Evolutionary conservation across 2,329 filamentous ascomycete species (phyloP).

Genomic region (Cladorrhinum sp.): DNA sequence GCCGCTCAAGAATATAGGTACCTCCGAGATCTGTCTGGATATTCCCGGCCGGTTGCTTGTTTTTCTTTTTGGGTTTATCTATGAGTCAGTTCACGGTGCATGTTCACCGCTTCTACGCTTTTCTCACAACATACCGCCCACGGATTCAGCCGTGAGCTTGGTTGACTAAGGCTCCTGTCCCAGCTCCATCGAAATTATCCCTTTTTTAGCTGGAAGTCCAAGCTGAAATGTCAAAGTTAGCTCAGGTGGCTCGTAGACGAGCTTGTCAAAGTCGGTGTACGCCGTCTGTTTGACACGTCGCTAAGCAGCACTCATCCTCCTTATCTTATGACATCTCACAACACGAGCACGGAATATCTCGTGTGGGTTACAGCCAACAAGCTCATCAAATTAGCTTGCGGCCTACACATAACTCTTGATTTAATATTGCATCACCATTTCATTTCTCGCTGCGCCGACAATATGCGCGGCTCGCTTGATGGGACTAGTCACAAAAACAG

Average conservation of each 20-base stretch:
- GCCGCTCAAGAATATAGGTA: neutral
- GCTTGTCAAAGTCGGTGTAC: no score
- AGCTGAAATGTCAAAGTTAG: neutral
- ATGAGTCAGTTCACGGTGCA: neutral
- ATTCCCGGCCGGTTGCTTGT: neutral
- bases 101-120: constrained; percentile 2
- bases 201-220: neutral
- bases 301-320: neutral
- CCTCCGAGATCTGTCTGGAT: constrained; percentile 4
- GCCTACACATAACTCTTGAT: no score
- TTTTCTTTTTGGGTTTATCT: constrained; percentile 1
- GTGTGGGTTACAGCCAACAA: neutral
- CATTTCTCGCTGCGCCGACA: neutral
- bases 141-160: constrained; percentile 4
- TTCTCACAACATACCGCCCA: neutral
- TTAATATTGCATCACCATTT: neutral
- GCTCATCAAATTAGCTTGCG: neutral
- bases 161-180: neutral
- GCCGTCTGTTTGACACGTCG: neutral
- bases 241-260: no score
- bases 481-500: neutral
- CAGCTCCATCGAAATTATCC: neutral
- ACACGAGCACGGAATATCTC: neutral
- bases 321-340: neutral
- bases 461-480: neutral